Evolutionary conservation across 1,284 basidiomycete species (phyloP).

Genomic region (Trametes pubescens): DNA sequence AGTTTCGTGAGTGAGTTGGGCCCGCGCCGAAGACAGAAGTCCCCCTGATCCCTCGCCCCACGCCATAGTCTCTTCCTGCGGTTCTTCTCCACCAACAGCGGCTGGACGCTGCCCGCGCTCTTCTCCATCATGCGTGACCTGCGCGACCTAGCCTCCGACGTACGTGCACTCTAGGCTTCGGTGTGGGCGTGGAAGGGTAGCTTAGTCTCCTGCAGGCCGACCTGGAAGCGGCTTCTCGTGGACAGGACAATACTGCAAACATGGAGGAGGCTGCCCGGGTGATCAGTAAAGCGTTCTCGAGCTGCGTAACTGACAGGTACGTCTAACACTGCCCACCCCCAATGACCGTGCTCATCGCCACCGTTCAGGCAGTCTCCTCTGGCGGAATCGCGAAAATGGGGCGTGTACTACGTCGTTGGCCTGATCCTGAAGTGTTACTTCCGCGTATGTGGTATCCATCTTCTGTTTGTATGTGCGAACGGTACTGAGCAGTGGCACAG

Average conservation of each 20-base stretch:
- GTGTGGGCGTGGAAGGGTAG: background rate
- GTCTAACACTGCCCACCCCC: background rate
- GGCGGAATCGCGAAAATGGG: conserved; percentile 88
- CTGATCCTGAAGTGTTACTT: conserved; percentile 96
- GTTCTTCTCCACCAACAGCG: conserved; percentile 78
- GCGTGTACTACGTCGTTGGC: conserved; percentile 94
- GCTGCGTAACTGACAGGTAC: conserved; percentile 90
- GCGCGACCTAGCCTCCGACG: conserved; percentile 82
- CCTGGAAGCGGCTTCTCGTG: conserved; percentile 62
- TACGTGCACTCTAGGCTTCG: conserved; percentile 37
- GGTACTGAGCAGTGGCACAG: conserved; percentile 47
- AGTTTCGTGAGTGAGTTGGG: conserved; percentile 38
- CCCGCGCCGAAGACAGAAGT: conserved; percentile 23
- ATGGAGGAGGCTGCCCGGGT: conserved; percentile 93
- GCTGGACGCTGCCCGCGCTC: conserved; percentile 84
- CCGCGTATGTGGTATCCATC: conserved; percentile 61
- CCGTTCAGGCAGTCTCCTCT: conserved; percentile 56
- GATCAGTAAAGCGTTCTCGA: conserved; percentile 92
- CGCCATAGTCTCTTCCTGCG: conserved; percentile 70
- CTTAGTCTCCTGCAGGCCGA: conserved; percentile 63
- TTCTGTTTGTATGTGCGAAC: background rate
- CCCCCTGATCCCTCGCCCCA: conserved; percentile 20
- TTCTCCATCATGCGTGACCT: conserved; percentile 84
- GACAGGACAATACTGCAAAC: conserved; percentile 70
- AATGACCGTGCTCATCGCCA: background rate